Conservation (phyloP, 306 rosid genomes). For the Medicago arabica region DNA sequence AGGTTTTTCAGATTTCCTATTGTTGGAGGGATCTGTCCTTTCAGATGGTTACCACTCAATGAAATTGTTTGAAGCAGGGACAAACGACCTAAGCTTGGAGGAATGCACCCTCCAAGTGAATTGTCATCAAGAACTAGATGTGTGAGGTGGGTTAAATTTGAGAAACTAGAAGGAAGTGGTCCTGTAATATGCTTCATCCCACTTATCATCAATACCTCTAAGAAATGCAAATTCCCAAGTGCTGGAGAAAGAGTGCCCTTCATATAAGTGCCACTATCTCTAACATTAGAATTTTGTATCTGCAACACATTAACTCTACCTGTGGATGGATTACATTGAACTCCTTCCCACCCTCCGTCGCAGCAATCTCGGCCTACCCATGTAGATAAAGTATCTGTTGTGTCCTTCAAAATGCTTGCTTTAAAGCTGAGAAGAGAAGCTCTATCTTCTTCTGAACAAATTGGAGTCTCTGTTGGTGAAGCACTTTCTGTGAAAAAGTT, state of each 20-base stretch:
- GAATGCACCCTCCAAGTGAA: slow-evolving; percentile 76
- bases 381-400: slow-evolving; percentile 71
- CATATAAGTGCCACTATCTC: slow-evolving; percentile 62
- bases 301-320: slow-evolving; percentile 81
- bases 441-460: slow-evolving; percentile 82
- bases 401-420: slow-evolving; percentile 70
- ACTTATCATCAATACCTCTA: slow-evolving; percentile 81
- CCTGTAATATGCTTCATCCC: slow-evolving; percentile 87
- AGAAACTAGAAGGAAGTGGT: slow-evolving; percentile 71
- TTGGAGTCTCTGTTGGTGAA: slow-evolving; percentile 39
- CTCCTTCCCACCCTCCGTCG: slow-evolving; percentile 94
- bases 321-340: slow-evolving; percentile 69
- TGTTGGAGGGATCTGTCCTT: slow-evolving; percentile 77
- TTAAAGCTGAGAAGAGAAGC: slow-evolving; percentile 85
- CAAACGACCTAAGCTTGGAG: slow-evolving; percentile 74
- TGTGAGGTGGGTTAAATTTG: slow-evolving; percentile 72
- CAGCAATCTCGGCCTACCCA: slow-evolving; percentile 90
- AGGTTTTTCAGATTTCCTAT: slow-evolving; percentile 67
- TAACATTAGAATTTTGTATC: slow-evolving; percentile 69
- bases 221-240: slow-evolving; percentile 71
- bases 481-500: slow-evolving; percentile 44
- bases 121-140: slow-evolving; percentile 81
- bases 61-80: slow-evolving; percentile 74
- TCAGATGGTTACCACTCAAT: slow-evolving; percentile 72
- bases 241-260: slow-evolving; percentile 83